Evolutionary conservation across 805 yeast genomes (phyloP).

Genomic region (Nakazawaea peltata): DNA sequence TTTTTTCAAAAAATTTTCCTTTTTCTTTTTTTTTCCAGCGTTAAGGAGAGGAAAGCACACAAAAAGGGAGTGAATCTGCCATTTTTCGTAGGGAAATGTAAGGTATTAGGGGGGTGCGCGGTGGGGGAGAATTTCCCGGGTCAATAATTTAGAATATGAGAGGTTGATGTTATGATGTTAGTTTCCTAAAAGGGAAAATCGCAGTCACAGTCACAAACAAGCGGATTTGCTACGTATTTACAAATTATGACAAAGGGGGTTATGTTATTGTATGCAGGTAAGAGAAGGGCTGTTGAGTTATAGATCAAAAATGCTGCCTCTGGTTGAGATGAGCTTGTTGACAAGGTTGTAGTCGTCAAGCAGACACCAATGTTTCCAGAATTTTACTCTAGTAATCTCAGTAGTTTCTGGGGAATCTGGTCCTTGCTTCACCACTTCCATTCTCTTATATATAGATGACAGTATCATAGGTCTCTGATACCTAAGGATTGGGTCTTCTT

Average conservation of each 20-base stretch:
- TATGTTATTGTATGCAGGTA: too few relatives aligned
- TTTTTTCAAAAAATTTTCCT: slow-evolving; percentile 1
- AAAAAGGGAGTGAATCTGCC: too few relatives aligned
- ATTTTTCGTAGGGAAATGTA: too few relatives aligned
- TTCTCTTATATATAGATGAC: slow-evolving; percentile 1
- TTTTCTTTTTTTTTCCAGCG: neutral
- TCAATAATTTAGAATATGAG: too few relatives aligned
- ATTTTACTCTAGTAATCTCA: slow-evolving; percentile 1
- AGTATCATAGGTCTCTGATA: slow-evolving; percentile 5
- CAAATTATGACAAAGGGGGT: too few relatives aligned
- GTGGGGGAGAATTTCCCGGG: too few relatives aligned
- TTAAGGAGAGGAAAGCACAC: neutral
- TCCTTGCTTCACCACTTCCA: neutral
- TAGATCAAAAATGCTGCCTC: slow-evolving; percentile 8
- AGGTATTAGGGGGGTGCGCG: too few relatives aligned
- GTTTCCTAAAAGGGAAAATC: slow-evolving; percentile 5
- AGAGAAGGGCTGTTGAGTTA: too few relatives aligned
- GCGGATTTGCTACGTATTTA: neutral
- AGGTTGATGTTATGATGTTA: neutral
- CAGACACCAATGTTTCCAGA: slow-evolving; percentile 1
- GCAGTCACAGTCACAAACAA: slow-evolving; percentile 7
- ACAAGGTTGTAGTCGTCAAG: slow-evolving; percentile 1
- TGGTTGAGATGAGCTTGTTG: slow-evolving; percentile 1
- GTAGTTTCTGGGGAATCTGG: neutral
- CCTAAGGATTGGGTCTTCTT: neutral